Conservation (phyloP, 495 filamentous ascomycete species). For the Penicillium robsamsonii region DNA sequence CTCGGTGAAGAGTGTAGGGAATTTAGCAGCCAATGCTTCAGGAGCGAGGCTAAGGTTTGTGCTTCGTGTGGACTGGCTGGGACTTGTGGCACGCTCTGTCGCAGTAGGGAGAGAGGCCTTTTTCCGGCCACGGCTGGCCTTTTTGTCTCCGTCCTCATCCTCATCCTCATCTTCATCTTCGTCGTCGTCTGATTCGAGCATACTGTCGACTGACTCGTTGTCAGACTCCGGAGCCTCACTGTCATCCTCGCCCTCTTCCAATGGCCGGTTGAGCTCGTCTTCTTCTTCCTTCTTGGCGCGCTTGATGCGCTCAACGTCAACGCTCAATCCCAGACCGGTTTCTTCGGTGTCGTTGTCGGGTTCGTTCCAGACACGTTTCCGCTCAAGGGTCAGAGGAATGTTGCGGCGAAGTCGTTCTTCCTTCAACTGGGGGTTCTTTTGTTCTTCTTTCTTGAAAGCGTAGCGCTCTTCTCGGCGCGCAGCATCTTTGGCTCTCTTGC, state of each 20-base stretch:
- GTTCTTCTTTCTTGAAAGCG: slow-evolving; percentile 76
- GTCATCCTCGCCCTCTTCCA: slow-evolving; percentile 35
- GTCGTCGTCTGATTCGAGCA: slow-evolving; percentile 55
- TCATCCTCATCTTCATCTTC: slow-evolving; percentile 44
- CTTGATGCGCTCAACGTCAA: slow-evolving; percentile 77
- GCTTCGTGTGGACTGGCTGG: slow-evolving; percentile 62
- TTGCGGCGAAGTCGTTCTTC: slow-evolving; percentile 71
- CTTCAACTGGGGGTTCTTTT: slow-evolving; percentile 73
- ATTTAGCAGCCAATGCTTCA: slow-evolving; percentile 66
- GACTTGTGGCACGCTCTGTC: slow-evolving; percentile 54
- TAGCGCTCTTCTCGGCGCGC: slow-evolving; percentile 74
- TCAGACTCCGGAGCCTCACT: slow-evolving; percentile 48
- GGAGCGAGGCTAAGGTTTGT: slow-evolving; percentile 72
- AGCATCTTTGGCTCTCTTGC: slow-evolving; percentile 71
- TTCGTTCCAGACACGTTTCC: slow-evolving; percentile 91
- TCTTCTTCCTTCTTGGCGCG: slow-evolving; percentile 65
- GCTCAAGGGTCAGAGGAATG: slow-evolving; percentile 78
- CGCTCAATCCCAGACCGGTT: slow-evolving; percentile 64
- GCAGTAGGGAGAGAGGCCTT: slow-evolving; percentile 44
- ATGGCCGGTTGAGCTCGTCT: slow-evolving; percentile 45
- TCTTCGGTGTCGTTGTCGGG: slow-evolving; percentile 66
- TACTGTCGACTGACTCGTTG: slow-evolving; percentile 69
- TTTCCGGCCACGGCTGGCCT: slow-evolving; percentile 32
- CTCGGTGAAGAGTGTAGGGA: slow-evolving; percentile 77
- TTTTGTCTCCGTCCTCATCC: slow-evolving; percentile 41